Evolutionary conservation across 2,329 filamentous ascomycete genomes (phyloP).

Genomic region (Lachnum nothofagi): DNA sequence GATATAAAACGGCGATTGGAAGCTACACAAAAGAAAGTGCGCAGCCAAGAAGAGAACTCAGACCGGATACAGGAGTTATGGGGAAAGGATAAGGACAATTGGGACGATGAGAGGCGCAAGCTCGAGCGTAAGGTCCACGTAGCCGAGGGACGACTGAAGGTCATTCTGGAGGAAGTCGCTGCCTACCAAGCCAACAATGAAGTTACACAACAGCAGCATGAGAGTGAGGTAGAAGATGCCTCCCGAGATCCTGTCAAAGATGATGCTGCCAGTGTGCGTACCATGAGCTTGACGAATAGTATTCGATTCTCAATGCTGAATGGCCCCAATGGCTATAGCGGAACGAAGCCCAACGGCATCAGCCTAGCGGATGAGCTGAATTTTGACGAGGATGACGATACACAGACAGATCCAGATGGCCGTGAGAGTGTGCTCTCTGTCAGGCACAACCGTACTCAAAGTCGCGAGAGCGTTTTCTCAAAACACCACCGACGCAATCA

Average conservation of each 20-base stretch:
- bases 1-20: constrained; percentile 79
- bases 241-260: constrained; percentile 55
- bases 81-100: constrained; percentile 76
- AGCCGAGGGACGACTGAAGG: constrained; percentile 80
- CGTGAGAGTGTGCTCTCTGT: constrained; percentile 57
- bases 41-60: constrained; percentile 76
- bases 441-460: constrained; percentile 49
- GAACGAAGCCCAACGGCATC: constrained; percentile 57
- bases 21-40: constrained; percentile 67
- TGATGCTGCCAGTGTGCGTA: constrained; percentile 68
- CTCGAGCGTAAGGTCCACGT: constrained; percentile 82
- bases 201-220: constrained; percentile 39
- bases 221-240: constrained; percentile 57
- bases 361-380: constrained; percentile 89
- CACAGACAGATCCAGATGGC: constrained; percentile 65
- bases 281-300: constrained; percentile 67
- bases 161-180: constrained; percentile 80
- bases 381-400: constrained; percentile 71
- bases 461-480: constrained; percentile 51
- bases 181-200: constrained; percentile 56
- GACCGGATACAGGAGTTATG: constrained; percentile 73
- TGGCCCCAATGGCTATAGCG: constrained; percentile 46
- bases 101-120: constrained; percentile 77
- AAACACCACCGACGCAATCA: constrained; percentile 50
- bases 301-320: constrained; percentile 69